phyloP scores from a whole-genome alignment of 2,329 filamentous ascomycete species.

The Ilyonectria destructans region DNA sequence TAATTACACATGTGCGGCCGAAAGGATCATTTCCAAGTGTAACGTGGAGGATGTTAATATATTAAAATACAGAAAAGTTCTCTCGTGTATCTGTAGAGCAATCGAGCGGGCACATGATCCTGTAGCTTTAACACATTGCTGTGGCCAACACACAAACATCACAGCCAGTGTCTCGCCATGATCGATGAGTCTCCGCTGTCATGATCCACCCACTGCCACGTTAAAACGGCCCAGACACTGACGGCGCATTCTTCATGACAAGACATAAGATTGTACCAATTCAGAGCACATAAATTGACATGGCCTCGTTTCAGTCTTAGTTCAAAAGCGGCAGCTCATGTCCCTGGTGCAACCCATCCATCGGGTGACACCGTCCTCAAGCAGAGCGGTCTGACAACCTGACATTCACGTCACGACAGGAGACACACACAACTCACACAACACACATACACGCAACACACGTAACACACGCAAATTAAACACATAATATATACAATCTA shows the following conservation, averaged over 20 bases:
- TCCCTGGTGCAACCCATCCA: neutral
- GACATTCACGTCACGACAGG: constrained; percentile 26
- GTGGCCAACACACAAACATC: no score
- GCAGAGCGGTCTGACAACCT: neutral
- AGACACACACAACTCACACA: constrained; percentile 23
- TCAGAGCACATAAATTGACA: neutral
- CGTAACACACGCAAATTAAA: constrained; percentile 42
- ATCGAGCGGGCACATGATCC: no score
- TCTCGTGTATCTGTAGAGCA: no score
- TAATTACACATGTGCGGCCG: no score
- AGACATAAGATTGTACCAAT: neutral
- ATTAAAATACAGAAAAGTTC: no score
- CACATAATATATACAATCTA: constrained; percentile 38
- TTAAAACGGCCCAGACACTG: neutral
- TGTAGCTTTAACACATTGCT: no score
- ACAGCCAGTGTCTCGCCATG: no score
- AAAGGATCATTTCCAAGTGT: no score
- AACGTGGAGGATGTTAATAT: no score
- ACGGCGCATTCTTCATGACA: neutral
- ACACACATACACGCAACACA: constrained; percentile 28
- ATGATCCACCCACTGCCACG: no score
- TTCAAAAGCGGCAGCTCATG: neutral
- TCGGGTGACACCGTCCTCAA: neutral
- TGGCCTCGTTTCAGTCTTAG: no score
- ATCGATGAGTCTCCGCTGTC: no score